phyloP scores from a whole-genome alignment of 441 rosid species.

The Isatis lusitanica region DNA sequence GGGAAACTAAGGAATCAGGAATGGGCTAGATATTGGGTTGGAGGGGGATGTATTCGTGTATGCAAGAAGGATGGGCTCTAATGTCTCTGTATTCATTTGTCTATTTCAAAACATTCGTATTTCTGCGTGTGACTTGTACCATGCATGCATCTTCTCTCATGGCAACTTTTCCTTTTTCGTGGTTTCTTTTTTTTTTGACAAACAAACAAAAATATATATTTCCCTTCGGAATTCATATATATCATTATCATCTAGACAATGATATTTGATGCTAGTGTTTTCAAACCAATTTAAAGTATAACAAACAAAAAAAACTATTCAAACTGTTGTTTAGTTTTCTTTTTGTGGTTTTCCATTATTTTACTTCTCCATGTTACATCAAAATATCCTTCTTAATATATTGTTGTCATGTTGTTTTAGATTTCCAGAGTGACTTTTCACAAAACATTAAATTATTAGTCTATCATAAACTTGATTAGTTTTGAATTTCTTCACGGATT shows the following conservation, averaged over 20 bases:
- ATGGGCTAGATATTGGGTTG: neutral
- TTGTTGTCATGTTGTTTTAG: too few relatives aligned
- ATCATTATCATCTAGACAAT: too few relatives aligned
- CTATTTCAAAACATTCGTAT: conserved; percentile 18
- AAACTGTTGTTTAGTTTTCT: too few relatives aligned
- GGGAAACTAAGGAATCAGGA: neutral
- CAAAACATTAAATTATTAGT: too few relatives aligned
- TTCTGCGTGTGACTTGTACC: neutral
- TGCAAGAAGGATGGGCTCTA: conserved; percentile 20
- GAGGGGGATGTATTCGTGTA: conserved; percentile 19
- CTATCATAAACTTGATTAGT: neutral
- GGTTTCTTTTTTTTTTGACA: conserved; percentile 5
- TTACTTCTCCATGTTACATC: too few relatives aligned
- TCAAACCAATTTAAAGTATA: too few relatives aligned
- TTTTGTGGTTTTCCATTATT: too few relatives aligned
- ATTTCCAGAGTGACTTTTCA: too few relatives aligned
- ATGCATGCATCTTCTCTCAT: conserved; percentile 35
- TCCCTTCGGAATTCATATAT: neutral
- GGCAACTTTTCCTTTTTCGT: neutral
- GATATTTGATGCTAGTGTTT: too few relatives aligned
- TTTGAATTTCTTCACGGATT: neutral
- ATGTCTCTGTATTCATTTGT: conserved; percentile 13
- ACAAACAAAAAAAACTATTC: too few relatives aligned
- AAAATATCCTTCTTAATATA: too few relatives aligned
- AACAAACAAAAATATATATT: neutral